Percentiles rank a stretch among this genome's conserved stretches.
These are phyloP conservation scores for Cucumis sativus DNA, from an alignment of 306 rosid genomes.

Conservation along the genomic window Cucumber_9930_V3 NC_026656.2:23045501-23046000, in stretches of 20 bases:
- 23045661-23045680: constrained; percentile 53
- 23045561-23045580: background rate
- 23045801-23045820: constrained; percentile 37
- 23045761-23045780: constrained; percentile 33
- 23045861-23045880: constrained; percentile 98
- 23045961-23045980: constrained; percentile 81
- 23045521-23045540: constrained; percentile 4
- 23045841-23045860: constrained; percentile 85
- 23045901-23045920: constrained; percentile 91
- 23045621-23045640: constrained; percentile 68
- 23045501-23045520: constrained; percentile 49
- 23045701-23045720: background rate
- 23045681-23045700: background rate
- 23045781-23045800: constrained; percentile 47
- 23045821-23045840: constrained; percentile 91
- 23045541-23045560: background rate
- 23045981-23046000: constrained; percentile 72
- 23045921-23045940: constrained; percentile 96
- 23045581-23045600: constrained; percentile 71
- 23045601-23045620: constrained; percentile 69
- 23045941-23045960: constrained; percentile 88
- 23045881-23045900: constrained; percentile 82
- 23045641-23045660: constrained; percentile 42
- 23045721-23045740: background rate
- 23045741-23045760: background rate